A percentile compares a stretch with the other conserved stretches of the same genome.
Evolutionary conservation across 2,329 filamentous ascomycete species (phyloP).

Genomic region (Alternaria sp.): DNA sequence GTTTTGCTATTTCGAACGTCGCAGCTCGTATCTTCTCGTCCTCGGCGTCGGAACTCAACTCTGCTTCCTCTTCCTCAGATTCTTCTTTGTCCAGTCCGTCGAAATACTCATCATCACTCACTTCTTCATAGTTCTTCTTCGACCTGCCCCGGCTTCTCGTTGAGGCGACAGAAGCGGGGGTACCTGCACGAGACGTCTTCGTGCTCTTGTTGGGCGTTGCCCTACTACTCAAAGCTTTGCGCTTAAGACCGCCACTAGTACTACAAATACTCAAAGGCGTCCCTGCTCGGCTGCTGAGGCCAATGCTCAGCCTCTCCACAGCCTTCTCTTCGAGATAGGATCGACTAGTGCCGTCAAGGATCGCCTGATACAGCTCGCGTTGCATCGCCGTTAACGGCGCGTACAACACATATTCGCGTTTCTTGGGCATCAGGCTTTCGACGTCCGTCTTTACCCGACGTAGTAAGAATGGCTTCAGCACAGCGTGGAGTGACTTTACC

Average conservation of each 20-base stretch:
- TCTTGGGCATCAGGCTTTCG: conserved; percentile 88
- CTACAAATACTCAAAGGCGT: conserved; percentile 57
- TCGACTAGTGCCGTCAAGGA: conserved; percentile 63
- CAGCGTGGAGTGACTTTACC: conserved; percentile 88
- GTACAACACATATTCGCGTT: conserved; percentile 94
- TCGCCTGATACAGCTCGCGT: conserved; percentile 87
- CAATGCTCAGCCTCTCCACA: conserved; percentile 66
- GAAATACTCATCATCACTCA: conserved; percentile 88
- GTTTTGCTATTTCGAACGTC: conserved; percentile 80
- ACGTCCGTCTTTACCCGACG: conserved; percentile 93
- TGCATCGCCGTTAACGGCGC: conserved; percentile 92
- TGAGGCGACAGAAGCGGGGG: conserved; percentile 66
- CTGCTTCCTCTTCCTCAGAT: conserved; percentile 53
- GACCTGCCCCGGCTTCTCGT: conserved; percentile 62
- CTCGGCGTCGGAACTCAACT: conserved; percentile 56
- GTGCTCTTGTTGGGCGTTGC: conserved; percentile 71
- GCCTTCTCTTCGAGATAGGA: conserved; percentile 77
- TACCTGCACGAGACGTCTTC: conserved; percentile 78
- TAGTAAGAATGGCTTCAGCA: conserved; percentile 89
- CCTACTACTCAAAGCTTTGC: conserved; percentile 59
- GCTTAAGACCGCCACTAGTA: conserved; percentile 63
- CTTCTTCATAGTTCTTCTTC: conserved; percentile 69
- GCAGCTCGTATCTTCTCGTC: conserved; percentile 72
- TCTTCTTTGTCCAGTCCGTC: conserved; percentile 71
- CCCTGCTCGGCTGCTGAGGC: conserved; percentile 52